These are phyloP conservation scores for Symbiodinium natans DNA, from an alignment of 73 alveolate species.

Conservation along the genomic window DNA sequence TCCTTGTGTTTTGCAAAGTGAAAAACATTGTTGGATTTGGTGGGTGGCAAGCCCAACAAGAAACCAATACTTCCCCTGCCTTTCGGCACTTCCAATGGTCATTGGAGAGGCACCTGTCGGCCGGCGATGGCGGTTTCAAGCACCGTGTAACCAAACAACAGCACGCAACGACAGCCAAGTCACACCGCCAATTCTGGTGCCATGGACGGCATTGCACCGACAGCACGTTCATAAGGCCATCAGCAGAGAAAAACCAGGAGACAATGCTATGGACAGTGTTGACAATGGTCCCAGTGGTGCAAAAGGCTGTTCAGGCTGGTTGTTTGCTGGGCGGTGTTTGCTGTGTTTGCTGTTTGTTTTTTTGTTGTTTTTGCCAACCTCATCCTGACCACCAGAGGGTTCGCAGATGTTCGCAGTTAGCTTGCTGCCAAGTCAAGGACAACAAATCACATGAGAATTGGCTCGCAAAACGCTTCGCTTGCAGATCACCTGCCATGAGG, in stretches of 20 bases:
- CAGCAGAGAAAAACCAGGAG: too few relatives aligned
- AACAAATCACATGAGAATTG: background rate
- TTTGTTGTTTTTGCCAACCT: too few relatives aligned
- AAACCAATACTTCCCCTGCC: background rate
- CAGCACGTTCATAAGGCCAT: too few relatives aligned
- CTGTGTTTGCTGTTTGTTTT: too few relatives aligned
- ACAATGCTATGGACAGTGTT: too few relatives aligned
- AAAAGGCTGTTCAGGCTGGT: too few relatives aligned
- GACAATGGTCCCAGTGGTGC: too few relatives aligned
- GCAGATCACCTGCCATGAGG: background rate
- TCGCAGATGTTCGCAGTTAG: too few relatives aligned
- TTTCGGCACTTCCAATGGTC: conserved; percentile 65
- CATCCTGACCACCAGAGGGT: too few relatives aligned
- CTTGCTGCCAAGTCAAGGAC: too few relatives aligned
- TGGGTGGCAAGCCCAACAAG: background rate
- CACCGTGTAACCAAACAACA: background rate
- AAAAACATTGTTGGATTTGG: background rate
- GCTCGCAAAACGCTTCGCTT: background rate
- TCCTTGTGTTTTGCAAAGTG: background rate
- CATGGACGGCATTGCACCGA: conserved; percentile 32
- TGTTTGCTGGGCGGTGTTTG: too few relatives aligned
- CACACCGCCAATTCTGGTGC: conserved; percentile 66
- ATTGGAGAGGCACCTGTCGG: conserved; percentile 35
- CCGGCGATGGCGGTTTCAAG: background rate
- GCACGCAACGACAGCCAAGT: background rate